Base-by-base conservation (phyloP, 768 basidiomycete genomes). In the Boletus sp. region DNA sequence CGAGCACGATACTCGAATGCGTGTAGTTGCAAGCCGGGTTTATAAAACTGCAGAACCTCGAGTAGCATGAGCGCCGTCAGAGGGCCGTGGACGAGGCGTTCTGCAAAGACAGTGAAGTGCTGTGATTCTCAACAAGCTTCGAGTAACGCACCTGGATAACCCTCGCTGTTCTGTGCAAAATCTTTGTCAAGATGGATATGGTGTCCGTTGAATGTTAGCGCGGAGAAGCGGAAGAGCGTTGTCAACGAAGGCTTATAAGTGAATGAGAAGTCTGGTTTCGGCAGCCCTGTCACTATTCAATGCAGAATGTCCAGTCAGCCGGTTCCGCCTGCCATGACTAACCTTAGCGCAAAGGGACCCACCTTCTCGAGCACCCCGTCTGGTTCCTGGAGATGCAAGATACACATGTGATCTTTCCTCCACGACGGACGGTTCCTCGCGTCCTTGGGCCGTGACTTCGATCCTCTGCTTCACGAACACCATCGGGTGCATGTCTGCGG, bases 171-270 rank as follows among this genome's bases (percentile, higher is more conserved):
- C 44, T 80, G 83, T 7, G 88, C 83, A 66, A 86, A 91, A 24
- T 85, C 82, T 56, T 83, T 83, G 73, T 93, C 90, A 29, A 93
- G 80, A 71, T 94, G 92, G 61, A 94, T 90, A 62, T 84, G 80
- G 62, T 94, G 92, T 12, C 83, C 89, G 63, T 94, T 94, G 75
- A 91, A 92, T 61, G 86, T 93, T 24, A 94, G 76, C 18, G 92
- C 90, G 5, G 90, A 93, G 73, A 88, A 94, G 24, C 90, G 84
- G 76, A 94, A 94, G 20, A 94, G 75, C 1, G 87, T 90, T 9
- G 85, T 84, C 36, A 83, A 71, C 28, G 80, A 83, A 4, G 91
- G 91, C 14, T 73, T 82, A 66, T 85, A 91, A 32, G 74, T 77
- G 69, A 90, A 86, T 5, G 82, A 79, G 68, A 89, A 86, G 59